Evolutionary conservation across 2,329 filamentous ascomycete genomes (phyloP).

Genomic region (Chrysosporium queenslandicum): DNA sequence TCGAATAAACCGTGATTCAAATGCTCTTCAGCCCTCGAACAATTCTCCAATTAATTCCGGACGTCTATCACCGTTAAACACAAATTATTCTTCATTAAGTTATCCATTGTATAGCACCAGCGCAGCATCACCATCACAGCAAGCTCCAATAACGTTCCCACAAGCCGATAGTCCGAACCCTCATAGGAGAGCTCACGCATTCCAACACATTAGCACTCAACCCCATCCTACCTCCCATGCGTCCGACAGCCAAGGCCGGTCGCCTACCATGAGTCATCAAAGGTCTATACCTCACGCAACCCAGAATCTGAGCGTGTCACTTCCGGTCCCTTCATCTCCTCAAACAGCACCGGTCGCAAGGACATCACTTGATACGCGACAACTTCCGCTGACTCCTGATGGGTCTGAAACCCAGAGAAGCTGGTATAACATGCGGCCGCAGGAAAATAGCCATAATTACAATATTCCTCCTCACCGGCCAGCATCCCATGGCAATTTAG

Average conservation of each 20-base stretch:
- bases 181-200: background rate
- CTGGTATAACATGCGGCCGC: conserved; percentile 1
- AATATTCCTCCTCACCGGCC: background rate
- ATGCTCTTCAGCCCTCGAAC: background rate
- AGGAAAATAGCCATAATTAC: background rate
- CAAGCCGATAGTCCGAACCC: background rate
- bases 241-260: background rate
- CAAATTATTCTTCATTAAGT: background rate
- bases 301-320: background rate
- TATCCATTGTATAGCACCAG: background rate
- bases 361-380: background rate
- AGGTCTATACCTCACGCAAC: background rate
- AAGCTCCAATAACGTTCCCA: background rate
- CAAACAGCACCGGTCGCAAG: background rate
- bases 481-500: background rate
- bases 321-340: background rate
- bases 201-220: background rate
- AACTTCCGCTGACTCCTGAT: background rate
- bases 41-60: background rate
- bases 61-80: background rate
- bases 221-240: background rate
- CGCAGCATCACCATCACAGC: background rate
- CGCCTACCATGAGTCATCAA: background rate
- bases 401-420: background rate
- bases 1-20: conserved; percentile 5